Evolutionary conservation across 1,139 yeast genomes (phyloP).

Genomic region (Saccharomyces pastorianus): DNA sequence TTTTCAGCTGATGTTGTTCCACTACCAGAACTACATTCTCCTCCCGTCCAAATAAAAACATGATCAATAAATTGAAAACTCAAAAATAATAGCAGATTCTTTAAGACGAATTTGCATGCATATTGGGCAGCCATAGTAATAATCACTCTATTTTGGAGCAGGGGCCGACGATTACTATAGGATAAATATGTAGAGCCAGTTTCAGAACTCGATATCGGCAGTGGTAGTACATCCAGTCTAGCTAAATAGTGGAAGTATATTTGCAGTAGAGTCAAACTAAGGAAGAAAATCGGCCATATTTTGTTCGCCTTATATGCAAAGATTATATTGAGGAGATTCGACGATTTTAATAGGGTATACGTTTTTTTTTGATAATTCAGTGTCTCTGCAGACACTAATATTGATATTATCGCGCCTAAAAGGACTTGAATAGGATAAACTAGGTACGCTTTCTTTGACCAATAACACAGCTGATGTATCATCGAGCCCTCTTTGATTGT

Average conservation of each 20-base stretch:
- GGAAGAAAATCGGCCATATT: slow-evolving; percentile 29
- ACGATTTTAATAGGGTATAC: slow-evolving; percentile 23
- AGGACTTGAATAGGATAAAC: slow-evolving; percentile 19
- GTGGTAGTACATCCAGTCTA: not conserved
- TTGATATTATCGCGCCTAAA: slow-evolving; percentile 15
- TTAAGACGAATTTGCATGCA: slow-evolving; percentile 23
- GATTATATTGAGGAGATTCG: slow-evolving; percentile 27
- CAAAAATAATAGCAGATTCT: slow-evolving; percentile 17
- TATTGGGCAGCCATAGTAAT: slow-evolving; percentile 16
- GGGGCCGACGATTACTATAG: not conserved
- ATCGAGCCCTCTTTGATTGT: not conserved
- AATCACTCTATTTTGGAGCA: not conserved
- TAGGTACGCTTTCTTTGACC: slow-evolving; percentile 6
- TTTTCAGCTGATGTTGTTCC: slow-evolving; percentile 20
- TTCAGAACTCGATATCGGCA: not conserved
- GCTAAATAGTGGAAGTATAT: slow-evolving; percentile 5
- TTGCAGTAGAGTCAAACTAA: slow-evolving; percentile 13
- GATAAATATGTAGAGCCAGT: not conserved
- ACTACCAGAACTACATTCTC: slow-evolving; percentile 25
- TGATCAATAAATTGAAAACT: slow-evolving; percentile 31
- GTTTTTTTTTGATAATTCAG: slow-evolving; percentile 14
- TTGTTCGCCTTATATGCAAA: slow-evolving; percentile 35
- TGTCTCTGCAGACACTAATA: slow-evolving; percentile 13
- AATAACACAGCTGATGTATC: not conserved
- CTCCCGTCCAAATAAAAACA: slow-evolving; percentile 33